Base-by-base conservation (phyloP, 192 early-diverging fungal genomes). In the Umbelopsis ramanniana region DNA sequence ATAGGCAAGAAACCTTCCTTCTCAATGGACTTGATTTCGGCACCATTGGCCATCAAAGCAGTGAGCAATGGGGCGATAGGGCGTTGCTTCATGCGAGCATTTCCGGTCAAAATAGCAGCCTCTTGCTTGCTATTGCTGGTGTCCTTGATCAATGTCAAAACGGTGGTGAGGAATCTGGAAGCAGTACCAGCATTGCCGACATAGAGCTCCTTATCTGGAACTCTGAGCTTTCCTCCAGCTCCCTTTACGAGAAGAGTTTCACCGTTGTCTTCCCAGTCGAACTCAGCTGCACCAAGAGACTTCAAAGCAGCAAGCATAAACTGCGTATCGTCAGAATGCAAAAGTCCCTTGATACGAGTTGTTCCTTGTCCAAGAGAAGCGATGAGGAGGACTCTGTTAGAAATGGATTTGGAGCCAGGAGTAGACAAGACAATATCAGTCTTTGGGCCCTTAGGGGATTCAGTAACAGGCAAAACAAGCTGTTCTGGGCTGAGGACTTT, bases 121-220 rank as follows among this genome's bases (percentile, higher is more conserved):
- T 70, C 50, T 22, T 74, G 78, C 15, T 82, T 66, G 50, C 72
- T 52, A 26, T 66, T 69, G 12, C 72, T 47, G 2, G 75, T 72
- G 7, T 83, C 77, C 46, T 86, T 81, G 14, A 96, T 87, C 23
- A 98, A 84, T 22, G 93, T 90, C 29, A 88, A 90, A 11, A 97
- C 89, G 0, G 95, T 90, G 24, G 96, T 93, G 60, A 99, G 84
- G 86, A 99, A 99, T 37, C 97, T 91, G 21, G 96, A 88, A 3
- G 97, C 97, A 4, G 97, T 99, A 53, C 97, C 97, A 15, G 97
- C 97, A 75, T 99, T 99, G 54, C 97, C 97, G 66, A 99, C 77
- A 80, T 95, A 99, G 48, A 99, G 80, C 73, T 96, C 95, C 17
- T 75, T 76, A 60, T 79, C 79, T 8, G 96, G 95, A 24, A 92